Evolutionary conservation across 129 eudicot species (phyloP).

Genomic region (Solidago caesia): DNA sequence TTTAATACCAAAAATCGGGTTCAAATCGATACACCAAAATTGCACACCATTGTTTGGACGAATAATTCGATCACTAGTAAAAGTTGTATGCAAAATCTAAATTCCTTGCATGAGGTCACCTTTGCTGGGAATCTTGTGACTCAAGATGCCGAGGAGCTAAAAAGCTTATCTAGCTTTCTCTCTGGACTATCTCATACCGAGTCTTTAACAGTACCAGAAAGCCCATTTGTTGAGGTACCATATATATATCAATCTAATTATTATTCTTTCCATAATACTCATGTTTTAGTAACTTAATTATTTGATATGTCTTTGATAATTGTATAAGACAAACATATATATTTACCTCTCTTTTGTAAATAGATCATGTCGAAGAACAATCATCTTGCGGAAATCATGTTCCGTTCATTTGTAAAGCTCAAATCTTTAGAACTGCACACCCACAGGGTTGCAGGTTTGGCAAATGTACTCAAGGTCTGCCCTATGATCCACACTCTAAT

Average conservation of each 20-base stretch:
- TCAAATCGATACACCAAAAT: conserved; percentile 49
- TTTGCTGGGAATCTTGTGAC: conserved; percentile 36
- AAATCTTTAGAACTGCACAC: conserved; percentile 50
- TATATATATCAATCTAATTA: background rate
- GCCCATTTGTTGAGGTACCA: conserved; percentile 49
- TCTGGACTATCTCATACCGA: conserved; percentile 46
- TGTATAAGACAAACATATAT: conserved; percentile 9
- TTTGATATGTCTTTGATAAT: background rate
- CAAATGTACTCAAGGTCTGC: conserved; percentile 51
- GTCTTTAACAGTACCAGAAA: conserved; percentile 38
- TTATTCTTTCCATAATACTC: background rate
- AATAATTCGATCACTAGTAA: conserved; percentile 41
- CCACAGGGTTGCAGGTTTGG: conserved; percentile 37
- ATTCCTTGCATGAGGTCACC: conserved; percentile 45
- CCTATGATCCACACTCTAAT: conserved; percentile 49
- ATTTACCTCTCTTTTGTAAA: conserved; percentile 10
- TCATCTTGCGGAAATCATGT: conserved; percentile 32
- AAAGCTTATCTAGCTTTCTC: conserved; percentile 41
- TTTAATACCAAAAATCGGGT: conserved; percentile 29
- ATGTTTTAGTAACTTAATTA: background rate
- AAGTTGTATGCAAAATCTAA: conserved; percentile 34
- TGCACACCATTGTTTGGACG: conserved; percentile 43
- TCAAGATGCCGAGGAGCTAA: conserved; percentile 34
- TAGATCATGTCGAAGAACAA: conserved; percentile 53
- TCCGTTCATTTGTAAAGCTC: conserved; percentile 41